Evolutionary conservation across 192 early-diverging fungal genomes (phyloP).

Genomic region (Mortierella alpina): DNA sequence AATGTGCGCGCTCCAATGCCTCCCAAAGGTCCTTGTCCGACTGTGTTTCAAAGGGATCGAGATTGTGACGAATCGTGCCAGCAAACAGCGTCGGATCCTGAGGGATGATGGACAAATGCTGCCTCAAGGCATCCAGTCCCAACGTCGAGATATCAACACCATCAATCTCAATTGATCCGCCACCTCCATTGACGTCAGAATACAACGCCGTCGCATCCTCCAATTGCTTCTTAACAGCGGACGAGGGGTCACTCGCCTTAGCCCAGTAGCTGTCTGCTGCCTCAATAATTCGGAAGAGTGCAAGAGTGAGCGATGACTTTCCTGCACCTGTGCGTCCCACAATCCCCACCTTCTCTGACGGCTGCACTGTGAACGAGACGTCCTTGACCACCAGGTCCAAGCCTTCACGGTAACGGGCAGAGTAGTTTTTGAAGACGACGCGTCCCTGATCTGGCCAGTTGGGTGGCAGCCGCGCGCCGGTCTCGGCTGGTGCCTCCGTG

Average conservation of each 20-base stretch:
- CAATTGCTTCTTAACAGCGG: background rate
- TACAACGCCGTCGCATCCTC: background rate
- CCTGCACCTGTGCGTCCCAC: slow-evolving; percentile 65
- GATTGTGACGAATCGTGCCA: slow-evolving; percentile 64
- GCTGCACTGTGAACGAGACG: slow-evolving; percentile 61
- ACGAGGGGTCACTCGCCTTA: slow-evolving; percentile 15
- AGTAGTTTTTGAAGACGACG: slow-evolving; percentile 79
- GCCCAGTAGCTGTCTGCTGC: slow-evolving; percentile 50
- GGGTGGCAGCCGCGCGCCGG: slow-evolving; percentile 57
- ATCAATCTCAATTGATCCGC: slow-evolving; percentile 72
- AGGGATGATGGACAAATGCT: slow-evolving; percentile 77
- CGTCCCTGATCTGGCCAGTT: slow-evolving; percentile 81
- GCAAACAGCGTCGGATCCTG: slow-evolving; percentile 78
- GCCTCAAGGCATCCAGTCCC: slow-evolving; percentile 65
- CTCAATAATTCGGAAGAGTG: slow-evolving; percentile 62
- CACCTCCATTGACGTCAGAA: background rate
- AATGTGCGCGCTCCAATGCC: slow-evolving; percentile 70
- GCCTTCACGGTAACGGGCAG: slow-evolving; percentile 81
- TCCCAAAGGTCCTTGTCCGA: slow-evolving; percentile 73
- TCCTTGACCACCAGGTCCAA: slow-evolving; percentile 82
- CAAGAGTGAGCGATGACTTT: slow-evolving; percentile 62
- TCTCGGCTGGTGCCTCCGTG: slow-evolving; percentile 81
- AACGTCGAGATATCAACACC: slow-evolving; percentile 53
- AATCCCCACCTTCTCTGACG: slow-evolving; percentile 79
- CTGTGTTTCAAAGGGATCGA: slow-evolving; percentile 63